phyloP scores from a whole-genome alignment of 345 rosid genomes.

The Populus euphratica region DNA sequence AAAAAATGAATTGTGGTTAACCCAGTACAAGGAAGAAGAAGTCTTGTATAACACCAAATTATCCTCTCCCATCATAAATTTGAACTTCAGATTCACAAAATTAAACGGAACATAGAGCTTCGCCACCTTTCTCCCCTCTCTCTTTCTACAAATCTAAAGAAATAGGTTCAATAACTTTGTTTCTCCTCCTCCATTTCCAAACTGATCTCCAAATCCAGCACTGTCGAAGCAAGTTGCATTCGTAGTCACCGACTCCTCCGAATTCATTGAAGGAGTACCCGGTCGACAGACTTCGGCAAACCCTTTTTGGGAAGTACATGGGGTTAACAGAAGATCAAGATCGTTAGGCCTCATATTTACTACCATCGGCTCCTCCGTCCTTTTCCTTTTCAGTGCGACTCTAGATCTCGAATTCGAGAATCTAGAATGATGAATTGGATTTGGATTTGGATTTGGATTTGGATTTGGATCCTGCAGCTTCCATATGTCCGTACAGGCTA shows the following conservation, averaged over 20 bases:
- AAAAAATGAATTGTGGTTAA: too few species aligned
- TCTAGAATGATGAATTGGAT: conserved; percentile 36
- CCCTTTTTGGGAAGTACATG: conserved; percentile 27
- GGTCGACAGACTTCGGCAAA: conserved; percentile 42
- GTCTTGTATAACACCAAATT: conserved; percentile 14
- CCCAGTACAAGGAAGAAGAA: neutral
- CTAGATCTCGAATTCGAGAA: conserved; percentile 70
- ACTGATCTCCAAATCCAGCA: conserved; percentile 29
- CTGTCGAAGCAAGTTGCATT: conserved; percentile 40
- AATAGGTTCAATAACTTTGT: conserved; percentile 54
- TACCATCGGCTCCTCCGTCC: conserved; percentile 26
- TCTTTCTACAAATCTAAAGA: conserved; percentile 26
- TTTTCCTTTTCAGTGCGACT: conserved; percentile 49
- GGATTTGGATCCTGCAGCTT: conserved; percentile 34
- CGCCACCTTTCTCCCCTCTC: conserved; percentile 18
- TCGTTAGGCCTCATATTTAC: conserved; percentile 37
- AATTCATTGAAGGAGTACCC: conserved; percentile 75
- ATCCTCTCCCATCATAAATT: neutral
- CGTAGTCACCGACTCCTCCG: conserved; percentile 77
- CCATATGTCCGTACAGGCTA: conserved; percentile 50
- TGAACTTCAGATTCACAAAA: conserved; percentile 26
- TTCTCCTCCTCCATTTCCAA: conserved; percentile 36
- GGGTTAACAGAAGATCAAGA: conserved; percentile 63
- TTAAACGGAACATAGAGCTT: neutral
- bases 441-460: conserved; percentile 7